A percentile compares a stretch with the other conserved stretches of the same genome.
Evolutionary conservation across 495 filamentous ascomycete genomes (phyloP).

Genomic region (Penicillium canariense): DNA sequence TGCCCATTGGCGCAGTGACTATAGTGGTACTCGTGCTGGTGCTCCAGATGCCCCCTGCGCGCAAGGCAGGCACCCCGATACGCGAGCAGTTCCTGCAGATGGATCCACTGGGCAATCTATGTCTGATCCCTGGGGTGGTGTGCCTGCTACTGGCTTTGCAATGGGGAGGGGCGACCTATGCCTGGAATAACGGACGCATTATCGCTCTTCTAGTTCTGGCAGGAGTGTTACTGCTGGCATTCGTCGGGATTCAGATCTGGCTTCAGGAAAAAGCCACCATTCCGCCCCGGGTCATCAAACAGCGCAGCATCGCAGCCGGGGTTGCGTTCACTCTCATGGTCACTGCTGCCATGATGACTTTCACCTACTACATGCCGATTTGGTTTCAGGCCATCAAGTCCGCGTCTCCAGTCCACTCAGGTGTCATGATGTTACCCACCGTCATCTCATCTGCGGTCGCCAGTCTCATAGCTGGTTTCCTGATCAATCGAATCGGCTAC

Average conservation of each 20-base stretch:
- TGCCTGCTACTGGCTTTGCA: slow-evolving; percentile 41
- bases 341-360: slow-evolving; percentile 22
- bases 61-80: background rate
- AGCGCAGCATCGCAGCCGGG: slow-evolving; percentile 54
- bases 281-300: slow-evolving; percentile 42
- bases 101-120: slow-evolving; percentile 27
- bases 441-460: too few species aligned
- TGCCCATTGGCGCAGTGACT: slow-evolving; percentile 60
- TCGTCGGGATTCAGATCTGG: slow-evolving; percentile 17
- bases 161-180: slow-evolving; percentile 37
- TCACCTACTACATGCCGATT: slow-evolving; percentile 28
- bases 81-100: slow-evolving; percentile 27
- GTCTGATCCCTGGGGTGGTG: slow-evolving; percentile 33
- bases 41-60: slow-evolving; percentile 35
- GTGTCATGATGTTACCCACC: slow-evolving; percentile 30
- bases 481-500: too few species aligned
- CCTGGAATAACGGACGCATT: slow-evolving; percentile 31
- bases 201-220: slow-evolving; percentile 34
- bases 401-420: slow-evolving; percentile 27
- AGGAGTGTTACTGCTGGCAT: slow-evolving; percentile 19
- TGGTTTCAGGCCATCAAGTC: slow-evolving; percentile 39
- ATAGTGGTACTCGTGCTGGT: slow-evolving; percentile 48
- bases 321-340: too few species aligned
- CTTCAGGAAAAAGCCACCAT: slow-evolving; percentile 25
- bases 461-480: too few species aligned